phyloP scores from a whole-genome alignment of 306 rosid species.

The Lotus japonicus region DNA sequence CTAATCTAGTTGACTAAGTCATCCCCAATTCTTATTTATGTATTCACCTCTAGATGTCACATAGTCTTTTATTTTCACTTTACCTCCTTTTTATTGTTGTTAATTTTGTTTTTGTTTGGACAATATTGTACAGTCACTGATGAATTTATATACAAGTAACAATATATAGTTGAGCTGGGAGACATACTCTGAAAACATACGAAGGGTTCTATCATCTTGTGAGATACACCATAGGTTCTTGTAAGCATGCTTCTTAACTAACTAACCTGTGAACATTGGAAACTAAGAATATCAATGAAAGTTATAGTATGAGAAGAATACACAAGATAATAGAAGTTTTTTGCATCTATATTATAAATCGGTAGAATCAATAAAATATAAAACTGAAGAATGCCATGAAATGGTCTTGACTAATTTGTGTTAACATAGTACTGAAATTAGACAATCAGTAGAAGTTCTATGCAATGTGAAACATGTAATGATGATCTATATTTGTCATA shows the following conservation, averaged over 20 bases:
- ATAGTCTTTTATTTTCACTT: neutral
- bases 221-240: conserved; percentile 2
- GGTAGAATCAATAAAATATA: neutral
- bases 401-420: too few relatives aligned
- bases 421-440: too few relatives aligned
- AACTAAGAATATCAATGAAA: conserved; percentile 6
- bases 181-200: conserved; percentile 21
- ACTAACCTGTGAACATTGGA: conserved; percentile 29
- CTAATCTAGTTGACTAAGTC: conserved; percentile 22
- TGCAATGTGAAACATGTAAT: too few relatives aligned
- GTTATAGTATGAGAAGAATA: neutral
- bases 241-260: neutral
- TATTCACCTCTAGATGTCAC: neutral
- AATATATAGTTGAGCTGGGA: conserved; percentile 8
- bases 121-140: conserved; percentile 1
- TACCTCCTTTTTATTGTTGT: neutral
- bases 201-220: conserved; percentile 17
- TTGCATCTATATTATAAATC: neutral
- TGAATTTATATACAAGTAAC: neutral
- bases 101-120: conserved; percentile 6
- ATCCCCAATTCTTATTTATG: neutral
- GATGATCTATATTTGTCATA: too few relatives aligned
- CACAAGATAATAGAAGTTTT: neutral
- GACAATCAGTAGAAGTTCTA: too few relatives aligned
- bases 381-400: neutral